A percentile compares a stretch with the other conserved stretches of the same genome.
Evolutionary conservation across 305 asterid species (phyloP).

Genomic region (Salvia sclarea): DNA sequence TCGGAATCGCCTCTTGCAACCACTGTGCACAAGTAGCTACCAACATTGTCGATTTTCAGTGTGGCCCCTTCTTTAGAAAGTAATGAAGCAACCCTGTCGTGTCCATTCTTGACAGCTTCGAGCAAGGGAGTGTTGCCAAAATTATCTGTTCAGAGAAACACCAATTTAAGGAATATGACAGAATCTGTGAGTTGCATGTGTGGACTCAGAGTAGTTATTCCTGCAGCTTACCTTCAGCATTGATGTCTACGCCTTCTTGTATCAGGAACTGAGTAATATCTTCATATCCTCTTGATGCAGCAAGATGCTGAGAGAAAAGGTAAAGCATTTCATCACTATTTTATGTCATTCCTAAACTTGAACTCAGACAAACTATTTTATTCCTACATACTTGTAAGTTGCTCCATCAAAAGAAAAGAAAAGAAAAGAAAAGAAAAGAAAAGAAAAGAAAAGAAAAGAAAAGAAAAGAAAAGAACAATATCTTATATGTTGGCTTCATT

Average conservation of each 20-base stretch:
- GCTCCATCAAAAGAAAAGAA: neutral
- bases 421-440: neutral
- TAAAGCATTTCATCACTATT: neutral
- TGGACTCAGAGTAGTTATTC: neutral
- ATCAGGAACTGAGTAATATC: constrained; percentile 63
- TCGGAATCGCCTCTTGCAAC: constrained; percentile 80
- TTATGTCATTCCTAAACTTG: neutral
- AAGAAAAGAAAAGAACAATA: neutral
- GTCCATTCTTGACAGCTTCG: constrained; percentile 80
- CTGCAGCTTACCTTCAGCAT: constrained; percentile 55
- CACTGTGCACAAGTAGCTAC: constrained; percentile 69
- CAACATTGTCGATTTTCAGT: constrained; percentile 58
- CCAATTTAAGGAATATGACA: neutral
- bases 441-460: neutral
- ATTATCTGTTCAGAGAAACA: constrained; percentile 48
- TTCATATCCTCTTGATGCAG: constrained; percentile 80
- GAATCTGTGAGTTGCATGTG: neutral
- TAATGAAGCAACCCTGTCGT: constrained; percentile 63
- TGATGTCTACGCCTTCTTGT: constrained; percentile 65
- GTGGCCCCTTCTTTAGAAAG: constrained; percentile 74
- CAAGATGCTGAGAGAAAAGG: constrained; percentile 66
- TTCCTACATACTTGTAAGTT: neutral
- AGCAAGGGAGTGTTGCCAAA: constrained; percentile 75
- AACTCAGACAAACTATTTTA: neutral
- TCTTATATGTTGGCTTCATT: neutral